phyloP scores from a whole-genome alignment of 176 grass and related monocot genomes.

The Puya raimondii region DNA sequence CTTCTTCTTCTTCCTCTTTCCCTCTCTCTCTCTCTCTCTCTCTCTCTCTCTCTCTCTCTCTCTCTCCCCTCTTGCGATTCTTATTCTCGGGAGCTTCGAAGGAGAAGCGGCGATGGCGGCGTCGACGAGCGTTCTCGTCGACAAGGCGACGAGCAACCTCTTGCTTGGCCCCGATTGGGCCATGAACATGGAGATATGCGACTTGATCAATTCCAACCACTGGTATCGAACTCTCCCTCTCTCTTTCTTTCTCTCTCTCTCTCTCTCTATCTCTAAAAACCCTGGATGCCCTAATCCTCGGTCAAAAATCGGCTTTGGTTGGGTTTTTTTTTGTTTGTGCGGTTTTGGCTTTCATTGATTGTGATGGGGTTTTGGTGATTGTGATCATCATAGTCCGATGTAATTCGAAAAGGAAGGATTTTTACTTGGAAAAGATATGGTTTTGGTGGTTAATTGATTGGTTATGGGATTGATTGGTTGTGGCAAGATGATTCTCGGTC shows the following conservation, averaged over 20 bases:
- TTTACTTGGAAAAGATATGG: no score
- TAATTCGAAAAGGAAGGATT: no score
- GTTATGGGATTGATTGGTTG: no score
- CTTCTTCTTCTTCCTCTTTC: no score
- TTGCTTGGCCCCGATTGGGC: conserved; percentile 83
- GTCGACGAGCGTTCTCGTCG: conserved; percentile 28
- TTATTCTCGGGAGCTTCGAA: no score
- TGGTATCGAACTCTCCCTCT: conserved; percentile 32
- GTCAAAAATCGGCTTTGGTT: neutral
- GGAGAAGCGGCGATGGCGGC: conserved; percentile 16
- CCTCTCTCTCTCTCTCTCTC: no score
- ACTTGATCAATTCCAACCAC: conserved; percentile 68
- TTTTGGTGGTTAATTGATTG: no score
- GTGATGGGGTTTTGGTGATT: neutral
- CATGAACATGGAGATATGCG: conserved; percentile 27
- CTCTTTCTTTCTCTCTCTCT: conserved; percentile 1
- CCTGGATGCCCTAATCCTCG: no score
- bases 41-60: no score
- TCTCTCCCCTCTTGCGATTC: no score
- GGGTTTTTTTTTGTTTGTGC: neutral
- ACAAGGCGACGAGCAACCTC: conserved; percentile 78
- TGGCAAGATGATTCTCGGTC: no score
- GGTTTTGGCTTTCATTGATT: conserved; percentile 6
- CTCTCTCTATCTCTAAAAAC: neutral
- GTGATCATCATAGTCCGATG: neutral